A percentile compares a stretch with the other conserved stretches of the same genome.
These are phyloP conservation scores for Alternaria conjuncta DNA, from an alignment of 2,329 filamentous ascomycete genomes.

Conservation along the genomic window DNA sequence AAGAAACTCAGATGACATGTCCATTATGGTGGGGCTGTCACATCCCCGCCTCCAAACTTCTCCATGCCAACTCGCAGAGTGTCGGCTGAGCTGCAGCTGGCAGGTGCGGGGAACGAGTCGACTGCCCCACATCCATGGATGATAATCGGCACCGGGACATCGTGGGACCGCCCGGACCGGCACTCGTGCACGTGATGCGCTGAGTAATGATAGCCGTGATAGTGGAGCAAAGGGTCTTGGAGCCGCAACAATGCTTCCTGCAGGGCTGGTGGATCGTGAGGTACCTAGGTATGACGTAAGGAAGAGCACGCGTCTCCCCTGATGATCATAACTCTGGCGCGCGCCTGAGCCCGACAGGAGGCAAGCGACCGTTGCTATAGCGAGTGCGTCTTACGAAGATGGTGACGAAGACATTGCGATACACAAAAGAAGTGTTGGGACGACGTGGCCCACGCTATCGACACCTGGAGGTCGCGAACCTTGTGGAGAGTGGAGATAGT, in stretches of 20 bases:
- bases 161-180: conserved; percentile 5
- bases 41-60: conserved; percentile 12
- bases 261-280: neutral
- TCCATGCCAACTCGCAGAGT: conserved; percentile 12
- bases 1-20: neutral
- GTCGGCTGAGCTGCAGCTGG: conserved; percentile 11
- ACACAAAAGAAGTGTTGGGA: neutral
- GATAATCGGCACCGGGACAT: conserved; percentile 13
- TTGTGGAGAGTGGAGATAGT: conserved; percentile 2
- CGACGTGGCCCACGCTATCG: neutral
- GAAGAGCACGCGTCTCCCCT: neutral
- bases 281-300: conserved; percentile 2
- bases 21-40: conserved; percentile 24
- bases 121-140: conserved; percentile 21
- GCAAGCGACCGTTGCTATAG: neutral
- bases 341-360: neutral
- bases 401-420: conserved; percentile 4
- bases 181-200: conserved; percentile 9
- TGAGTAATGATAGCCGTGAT: neutral
- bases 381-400: conserved; percentile 1
- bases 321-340: neutral
- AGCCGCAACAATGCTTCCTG: neutral
- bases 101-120: conserved; percentile 22
- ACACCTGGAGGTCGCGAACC: neutral
- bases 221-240: neutral